These are phyloP conservation scores for Mortierella polycephala DNA, from an alignment of 371 early-diverging fungal species.

Conservation along the genomic window DNA sequence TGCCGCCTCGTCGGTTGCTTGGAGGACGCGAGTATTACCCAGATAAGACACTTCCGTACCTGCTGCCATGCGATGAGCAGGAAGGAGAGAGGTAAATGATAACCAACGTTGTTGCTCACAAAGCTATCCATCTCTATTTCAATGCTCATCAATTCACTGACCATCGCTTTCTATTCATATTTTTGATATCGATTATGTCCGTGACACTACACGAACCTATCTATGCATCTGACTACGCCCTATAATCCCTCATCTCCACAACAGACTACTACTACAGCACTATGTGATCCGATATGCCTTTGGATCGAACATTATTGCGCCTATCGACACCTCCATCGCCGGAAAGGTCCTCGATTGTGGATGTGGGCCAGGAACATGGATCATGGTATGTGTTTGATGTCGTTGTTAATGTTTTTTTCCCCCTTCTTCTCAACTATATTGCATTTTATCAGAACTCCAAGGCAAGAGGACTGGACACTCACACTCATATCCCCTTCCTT, in stretches of 20 bases:
- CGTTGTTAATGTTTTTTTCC: neutral
- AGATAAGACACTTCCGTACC: constrained; percentile 50
- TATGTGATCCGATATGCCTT: constrained; percentile 53
- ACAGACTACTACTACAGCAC: constrained; percentile 40
- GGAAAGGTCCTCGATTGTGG: constrained; percentile 51
- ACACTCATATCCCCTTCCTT: neutral
- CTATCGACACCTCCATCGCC: constrained; percentile 30
- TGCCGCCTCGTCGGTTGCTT: constrained; percentile 28
- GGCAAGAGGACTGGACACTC: neutral
- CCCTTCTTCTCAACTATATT: neutral
- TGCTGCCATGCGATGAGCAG: constrained; percentile 53
- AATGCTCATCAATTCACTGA: neutral
- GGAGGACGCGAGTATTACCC: constrained; percentile 51
- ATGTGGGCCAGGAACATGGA: constrained; percentile 52
- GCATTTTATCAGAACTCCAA: neutral
- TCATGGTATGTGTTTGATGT: constrained; percentile 36
- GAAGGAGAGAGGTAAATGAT: constrained; percentile 42
- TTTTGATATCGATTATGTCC: neutral
- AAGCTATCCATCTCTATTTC: neutral
- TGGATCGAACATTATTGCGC: constrained; percentile 44
- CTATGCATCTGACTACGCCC: constrained; percentile 43
- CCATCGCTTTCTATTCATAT: constrained; percentile 1
- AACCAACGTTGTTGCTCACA: neutral
- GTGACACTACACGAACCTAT: constrained; percentile 7
- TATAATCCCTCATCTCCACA: neutral